Evolutionary conservation across 192 early-diverging fungal species (phyloP).

Genomic region (Coemansia guatemalensis): DNA sequence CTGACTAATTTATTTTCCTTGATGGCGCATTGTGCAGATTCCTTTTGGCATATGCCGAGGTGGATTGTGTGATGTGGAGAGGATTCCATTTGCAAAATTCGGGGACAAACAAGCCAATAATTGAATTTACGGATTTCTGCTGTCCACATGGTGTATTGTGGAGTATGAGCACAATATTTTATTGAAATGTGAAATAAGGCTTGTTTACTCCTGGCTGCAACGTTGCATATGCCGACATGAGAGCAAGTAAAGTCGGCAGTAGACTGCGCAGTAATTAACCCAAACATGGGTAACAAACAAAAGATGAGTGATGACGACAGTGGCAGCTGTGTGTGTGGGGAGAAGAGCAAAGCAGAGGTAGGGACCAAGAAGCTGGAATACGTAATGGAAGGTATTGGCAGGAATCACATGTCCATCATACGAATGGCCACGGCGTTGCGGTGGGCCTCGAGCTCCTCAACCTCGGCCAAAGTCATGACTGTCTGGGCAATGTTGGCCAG

Average conservation of each 20-base stretch:
- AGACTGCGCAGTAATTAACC: background rate
- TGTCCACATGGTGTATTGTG: background rate
- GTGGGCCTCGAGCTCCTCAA: constrained; percentile 97
- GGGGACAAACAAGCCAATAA: constrained; percentile 5
- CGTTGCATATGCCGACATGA: background rate
- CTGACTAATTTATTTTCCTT: background rate
- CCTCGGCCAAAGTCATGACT: constrained; percentile 92
- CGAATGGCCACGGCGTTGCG: constrained; percentile 95
- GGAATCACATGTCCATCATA: constrained; percentile 48
- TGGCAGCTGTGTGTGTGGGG: background rate
- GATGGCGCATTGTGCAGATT: background rate
- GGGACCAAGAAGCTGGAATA: background rate
- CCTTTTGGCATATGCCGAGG: background rate
- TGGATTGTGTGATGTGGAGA: background rate
- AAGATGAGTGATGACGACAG: background rate
- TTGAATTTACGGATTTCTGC: constrained; percentile 3
- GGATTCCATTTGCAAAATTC: background rate
- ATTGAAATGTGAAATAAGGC: background rate
- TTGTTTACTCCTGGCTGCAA: background rate
- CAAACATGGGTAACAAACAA: background rate
- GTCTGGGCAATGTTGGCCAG: constrained; percentile 80
- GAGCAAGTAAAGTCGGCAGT: background rate
- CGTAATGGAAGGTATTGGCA: background rate
- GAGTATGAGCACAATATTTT: constrained; percentile 1
- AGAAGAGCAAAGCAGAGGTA: background rate